Evolutionary conservation across 345 rosid species (phyloP), one percentile per base, ranked within the genome.

Genomic region (Eucalyptus regnans): DNA sequence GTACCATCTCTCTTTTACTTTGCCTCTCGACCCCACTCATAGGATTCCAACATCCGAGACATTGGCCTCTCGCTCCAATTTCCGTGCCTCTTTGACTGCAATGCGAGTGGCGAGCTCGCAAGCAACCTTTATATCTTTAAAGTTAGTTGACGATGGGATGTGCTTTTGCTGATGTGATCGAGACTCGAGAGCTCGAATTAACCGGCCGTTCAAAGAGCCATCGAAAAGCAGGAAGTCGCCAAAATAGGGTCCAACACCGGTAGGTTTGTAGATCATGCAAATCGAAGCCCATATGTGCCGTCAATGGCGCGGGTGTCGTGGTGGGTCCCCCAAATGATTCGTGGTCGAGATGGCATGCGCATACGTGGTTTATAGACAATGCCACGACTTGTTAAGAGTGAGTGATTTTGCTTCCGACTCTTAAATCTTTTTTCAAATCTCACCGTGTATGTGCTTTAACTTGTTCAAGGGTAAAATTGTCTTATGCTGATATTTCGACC

Each of bases 371-470:
- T 41, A 20, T 25, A 76, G 48, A 41, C 48, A 41, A 41, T 41
- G 27, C 48, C 6, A 41, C 12, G 7, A 3, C 5, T 76, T 10
- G 48, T 11, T 10, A 10, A 22, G 15, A 76, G 16, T 11, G 46
- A 76, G 16, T 6, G 3, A 10, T 23, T 76, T 76, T 41, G 5
- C 13, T 37, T n/a, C 20, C 3, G 0, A 9, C 7, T 17, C 20
- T 71, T 37, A 1, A 1, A 37, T 9, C 8, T 76, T 41, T 18
- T 9, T 71, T 37, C 46, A 71, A 37, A 18, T 37, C 83, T 9
- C 14, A 6, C 1, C 2, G 1, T 6, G 0, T 10, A 12, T 1
- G 27, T 11, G 3, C 2, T 71, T 33, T 37, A 5, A 71, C 15
- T 20, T 17, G 14, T 76, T 20, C 1, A 37, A 18, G 4, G 14